Percentiles rank a stretch among this genome's conserved stretches.
phyloP scores from a whole-genome alignment of 768 basidiomycete genomes.

The Kwoniella bestiolae region DNA sequence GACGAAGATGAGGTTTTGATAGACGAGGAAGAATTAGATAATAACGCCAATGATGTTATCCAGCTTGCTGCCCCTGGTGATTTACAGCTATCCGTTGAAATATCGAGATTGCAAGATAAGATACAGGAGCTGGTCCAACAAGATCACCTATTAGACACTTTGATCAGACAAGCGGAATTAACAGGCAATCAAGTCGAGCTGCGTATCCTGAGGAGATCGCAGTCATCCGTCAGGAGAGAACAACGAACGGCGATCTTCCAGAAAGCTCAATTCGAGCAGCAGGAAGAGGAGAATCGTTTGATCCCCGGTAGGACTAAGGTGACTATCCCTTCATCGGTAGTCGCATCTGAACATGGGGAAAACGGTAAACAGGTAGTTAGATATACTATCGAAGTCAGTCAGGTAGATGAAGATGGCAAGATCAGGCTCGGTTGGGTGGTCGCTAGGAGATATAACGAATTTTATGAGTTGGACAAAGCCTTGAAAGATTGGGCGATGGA shows the following conservation, averaged over 20 bases:
- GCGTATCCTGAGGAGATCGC: conserved; percentile 77
- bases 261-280: conserved; percentile 89
- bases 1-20: conserved; percentile 60
- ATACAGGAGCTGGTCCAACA: conserved; percentile 78
- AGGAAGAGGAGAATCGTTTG: conserved; percentile 86
- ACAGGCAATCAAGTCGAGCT: conserved; percentile 88
- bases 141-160: conserved; percentile 77
- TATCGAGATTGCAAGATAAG: conserved; percentile 74
- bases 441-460: conserved; percentile 92
- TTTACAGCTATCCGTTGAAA: conserved; percentile 61
- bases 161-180: conserved; percentile 93
- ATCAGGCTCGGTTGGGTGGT: conserved; percentile 85
- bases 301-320: conserved; percentile 81
- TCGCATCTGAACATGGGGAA: conserved; percentile 67
- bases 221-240: conserved; percentile 78
- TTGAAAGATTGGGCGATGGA: conserved; percentile 66
- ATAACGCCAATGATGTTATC: conserved; percentile 61
- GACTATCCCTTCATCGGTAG: conserved; percentile 80
- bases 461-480: conserved; percentile 83
- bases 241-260: conserved; percentile 84
- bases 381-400: conserved; percentile 90
- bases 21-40: conserved; percentile 24
- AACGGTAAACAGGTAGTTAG: conserved; percentile 87
- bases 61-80: conserved; percentile 77
- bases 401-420: conserved; percentile 75